Base-by-base conservation (phyloP, 495 filamentous ascomycete species). In the Tuber melanosporum region DNA sequence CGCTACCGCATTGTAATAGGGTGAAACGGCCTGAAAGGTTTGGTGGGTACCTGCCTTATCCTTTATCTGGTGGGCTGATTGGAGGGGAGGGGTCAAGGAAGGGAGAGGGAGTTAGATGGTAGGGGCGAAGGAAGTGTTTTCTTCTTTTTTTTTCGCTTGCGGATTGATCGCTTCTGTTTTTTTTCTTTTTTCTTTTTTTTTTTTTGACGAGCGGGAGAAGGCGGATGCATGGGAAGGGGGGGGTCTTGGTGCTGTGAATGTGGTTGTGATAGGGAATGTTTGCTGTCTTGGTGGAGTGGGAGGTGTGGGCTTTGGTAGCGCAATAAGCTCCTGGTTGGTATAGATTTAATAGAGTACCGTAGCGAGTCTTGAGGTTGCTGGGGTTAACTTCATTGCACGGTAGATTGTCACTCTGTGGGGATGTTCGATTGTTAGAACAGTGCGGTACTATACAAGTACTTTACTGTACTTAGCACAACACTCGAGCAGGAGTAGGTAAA, bases 21-120 rank as follows among this genome's bases (percentile, higher is more conserved):
- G n/a, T 66, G 57, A 66, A 66, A 66, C 57, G 26, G 14, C 57
- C 36, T 66, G 26, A 26, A 66, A 3, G 52, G 52, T 4, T 62
- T n/a, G n/a, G 1, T 26, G 52, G 57, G 57, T 66, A 66, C 57
- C 57, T 66, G 57, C 57, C 57, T 66, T 66, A 66, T 66, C 57
- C 12, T 66, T 66, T 36, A 66, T 66, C 57, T 66, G 12, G 32
- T 19, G 57, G 57, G 57, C 32, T 66, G 26, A 36, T 66, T 66
- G 26, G 57, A 36, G 57, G 57, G 26, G 57, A 36, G 57, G 57
- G 12, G 57, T 8, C 5, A 19, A 66, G 14, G n/a, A 15, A 36
- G 3, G n/a, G 49, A 52, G 47, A 49, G 22, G 49, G 22, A n/a
- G 49, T 52, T 52, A 52, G 49, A 52, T 52, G 49, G 22, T 9